Evolutionary conservation across 805 yeast genomes (phyloP).

Genomic region (Saccharomyces jurei): DNA sequence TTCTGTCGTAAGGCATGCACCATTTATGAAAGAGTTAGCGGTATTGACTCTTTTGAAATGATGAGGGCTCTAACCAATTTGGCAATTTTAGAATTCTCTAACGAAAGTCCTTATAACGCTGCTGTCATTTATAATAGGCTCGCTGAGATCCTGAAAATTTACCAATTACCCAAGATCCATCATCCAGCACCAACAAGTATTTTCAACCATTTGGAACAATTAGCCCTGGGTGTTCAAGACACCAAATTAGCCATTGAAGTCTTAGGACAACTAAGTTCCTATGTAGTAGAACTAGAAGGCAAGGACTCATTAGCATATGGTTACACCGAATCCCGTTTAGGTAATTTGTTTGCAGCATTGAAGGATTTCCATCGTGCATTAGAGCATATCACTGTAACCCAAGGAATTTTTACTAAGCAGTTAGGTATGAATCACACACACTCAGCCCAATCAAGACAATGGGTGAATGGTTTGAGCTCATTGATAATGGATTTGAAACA

Average conservation of each 20-base stretch:
- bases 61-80: conserved; percentile 64
- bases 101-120: conserved; percentile 51
- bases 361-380: conserved; percentile 50
- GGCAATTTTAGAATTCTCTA: conserved; percentile 60
- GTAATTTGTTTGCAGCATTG: conserved; percentile 47
- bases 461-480: conserved; percentile 50
- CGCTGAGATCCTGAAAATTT: conserved; percentile 33
- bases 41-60: conserved; percentile 74
- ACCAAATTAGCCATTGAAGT: conserved; percentile 47
- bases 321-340: conserved; percentile 58
- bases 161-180: conserved; percentile 43
- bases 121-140: conserved; percentile 56
- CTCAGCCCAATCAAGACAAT: conserved; percentile 59
- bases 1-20: conserved; percentile 60
- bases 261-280: conserved; percentile 43
- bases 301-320: conserved; percentile 54
- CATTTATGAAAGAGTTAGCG: conserved; percentile 71
- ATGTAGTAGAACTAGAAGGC: conserved; percentile 49
- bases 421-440: conserved; percentile 62
- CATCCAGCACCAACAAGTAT: conserved; percentile 70
- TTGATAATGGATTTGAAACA: conserved; percentile 23
- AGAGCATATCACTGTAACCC: conserved; percentile 48
- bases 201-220: conserved; percentile 41
- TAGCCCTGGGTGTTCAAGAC: conserved; percentile 50
- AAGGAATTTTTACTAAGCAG: conserved; percentile 44